Percentiles rank a stretch among this genome's conserved stretches.
Conservation (phyloP, 2,329 filamentous ascomycete genomes). For the Exophiala lecanii-corni region DNA sequence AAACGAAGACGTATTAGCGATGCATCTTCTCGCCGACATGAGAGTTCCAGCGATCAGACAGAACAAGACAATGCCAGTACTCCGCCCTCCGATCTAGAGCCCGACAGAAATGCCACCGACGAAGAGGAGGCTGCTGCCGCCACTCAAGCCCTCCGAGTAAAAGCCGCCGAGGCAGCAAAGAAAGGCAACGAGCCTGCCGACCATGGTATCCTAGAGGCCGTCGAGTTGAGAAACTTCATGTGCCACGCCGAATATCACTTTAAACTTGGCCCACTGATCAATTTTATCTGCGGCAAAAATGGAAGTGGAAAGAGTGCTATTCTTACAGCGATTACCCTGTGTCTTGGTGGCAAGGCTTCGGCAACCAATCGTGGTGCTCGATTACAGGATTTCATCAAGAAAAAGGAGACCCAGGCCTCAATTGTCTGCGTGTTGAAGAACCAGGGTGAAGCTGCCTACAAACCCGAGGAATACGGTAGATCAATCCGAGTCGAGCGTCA, state of each 20-base stretch:
- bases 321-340: conserved; percentile 85
- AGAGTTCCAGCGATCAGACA: conserved; percentile 13
- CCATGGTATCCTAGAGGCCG: conserved; percentile 80
- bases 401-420: conserved; percentile 69
- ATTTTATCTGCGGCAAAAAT: conserved; percentile 97
- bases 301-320: conserved; percentile 97
- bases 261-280: conserved; percentile 86
- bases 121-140: conserved; percentile 53
- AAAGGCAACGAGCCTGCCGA: conserved; percentile 72
- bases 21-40: conserved; percentile 11
- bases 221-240: conserved; percentile 93
- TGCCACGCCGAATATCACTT: conserved; percentile 80
- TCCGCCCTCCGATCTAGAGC: conserved; percentile 18
- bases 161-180: conserved; percentile 43
- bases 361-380: conserved; percentile 88
- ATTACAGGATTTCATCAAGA: conserved; percentile 85
- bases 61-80: conserved; percentile 14
- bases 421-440: conserved; percentile 89
- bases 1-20: conserved; percentile 25
- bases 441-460: conserved; percentile 75
- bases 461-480: conserved; percentile 74
- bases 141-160: conserved; percentile 57
- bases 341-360: conserved; percentile 89
- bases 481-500: conserved; percentile 87
- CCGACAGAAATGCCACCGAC: conserved; percentile 17